Evolutionary conservation across 352 stramenopile species (phyloP), one percentile per base, ranked within the genome.

Genomic region (Globisporangium alternatum): DNA sequence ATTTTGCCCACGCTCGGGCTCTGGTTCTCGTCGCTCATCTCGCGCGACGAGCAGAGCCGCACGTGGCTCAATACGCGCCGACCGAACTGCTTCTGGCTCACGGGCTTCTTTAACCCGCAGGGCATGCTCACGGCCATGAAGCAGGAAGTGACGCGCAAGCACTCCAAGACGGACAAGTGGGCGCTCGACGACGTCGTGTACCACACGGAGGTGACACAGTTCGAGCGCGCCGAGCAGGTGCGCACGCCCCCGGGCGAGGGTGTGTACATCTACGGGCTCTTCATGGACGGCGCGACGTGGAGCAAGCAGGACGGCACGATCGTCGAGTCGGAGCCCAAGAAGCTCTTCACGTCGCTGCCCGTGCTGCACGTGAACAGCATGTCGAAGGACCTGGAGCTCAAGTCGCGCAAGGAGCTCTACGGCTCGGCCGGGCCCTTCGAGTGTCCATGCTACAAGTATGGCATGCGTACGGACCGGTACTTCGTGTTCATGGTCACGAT

Each of bases 61-160:
- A 93, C 69, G 47, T 99, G 97, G 97, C 88, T 99, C 25, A 98
- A 98, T 65, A 96, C 80, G 19, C 91, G 95, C 10, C 80, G 94
- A 0, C 97, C 97, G 4, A 97, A 97, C 65, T 97, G 87, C 58
- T 99, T 98, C 73, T 99, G 96, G 96, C 76, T 99, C 54, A 98
- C 96, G 25, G 96, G 96, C 6, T 99, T 99, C 74, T 99, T 99
- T 78, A 99, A 99, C 71, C 97, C 97, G 22, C 95, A 98, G 68
- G 97, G 96, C 17, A 98, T 98, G 81, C 83, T 99, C 41, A 99
- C 97, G 49, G 96, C 96, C 44, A 99, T 99, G 93, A 99, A 99
- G 77, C 97, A 99, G 72, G 97, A 99, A 70, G 97, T 99, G 3
- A 98, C 96, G 45, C 88, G 96, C 19, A 97, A 97, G 65, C 96